These are phyloP conservation scores for Streptanthus diversifolius DNA, from an alignment of 345 rosid species.

Conservation along the genomic window DNA sequence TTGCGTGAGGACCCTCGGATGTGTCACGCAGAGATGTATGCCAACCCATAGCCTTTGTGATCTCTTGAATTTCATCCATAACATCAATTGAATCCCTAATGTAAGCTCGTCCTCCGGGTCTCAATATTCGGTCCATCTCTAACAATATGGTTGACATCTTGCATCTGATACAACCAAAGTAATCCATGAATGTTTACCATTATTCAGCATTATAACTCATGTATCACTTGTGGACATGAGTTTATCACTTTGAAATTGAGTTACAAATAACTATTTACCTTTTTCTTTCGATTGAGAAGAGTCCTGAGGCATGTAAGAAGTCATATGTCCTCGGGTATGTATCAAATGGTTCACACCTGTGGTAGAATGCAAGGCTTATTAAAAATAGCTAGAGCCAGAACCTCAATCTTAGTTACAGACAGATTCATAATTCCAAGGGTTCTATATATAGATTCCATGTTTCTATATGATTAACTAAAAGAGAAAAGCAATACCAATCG, in stretches of 20 bases:
- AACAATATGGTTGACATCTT: constrained; percentile 85
- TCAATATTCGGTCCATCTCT: constrained; percentile 94
- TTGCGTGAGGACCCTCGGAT: constrained; percentile 91
- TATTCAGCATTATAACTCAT: background rate
- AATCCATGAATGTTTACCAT: background rate
- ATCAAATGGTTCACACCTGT: constrained; percentile 97
- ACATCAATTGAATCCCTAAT: constrained; percentile 76
- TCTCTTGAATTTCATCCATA: constrained; percentile 77
- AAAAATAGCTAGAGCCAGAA: background rate
- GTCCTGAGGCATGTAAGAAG: constrained; percentile 82
- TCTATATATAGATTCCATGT: background rate
- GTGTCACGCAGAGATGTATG: constrained; percentile 59
- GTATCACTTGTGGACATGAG: background rate
- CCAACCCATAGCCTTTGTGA: constrained; percentile 90
- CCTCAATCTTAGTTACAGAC: background rate
- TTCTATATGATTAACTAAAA: background rate
- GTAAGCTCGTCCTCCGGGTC: constrained; percentile 91
- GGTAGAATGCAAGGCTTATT: background rate
- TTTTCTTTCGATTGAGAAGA: constrained; percentile 84
- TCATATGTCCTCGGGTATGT: constrained; percentile 98
- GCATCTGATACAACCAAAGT: constrained; percentile 52
- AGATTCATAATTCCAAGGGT: background rate
- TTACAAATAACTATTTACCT: constrained; percentile 47
- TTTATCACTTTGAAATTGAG: background rate
- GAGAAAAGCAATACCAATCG: constrained; percentile 63